phyloP scores from a whole-genome alignment of 768 basidiomycete species.

The Phylloporus sp. region DNA sequence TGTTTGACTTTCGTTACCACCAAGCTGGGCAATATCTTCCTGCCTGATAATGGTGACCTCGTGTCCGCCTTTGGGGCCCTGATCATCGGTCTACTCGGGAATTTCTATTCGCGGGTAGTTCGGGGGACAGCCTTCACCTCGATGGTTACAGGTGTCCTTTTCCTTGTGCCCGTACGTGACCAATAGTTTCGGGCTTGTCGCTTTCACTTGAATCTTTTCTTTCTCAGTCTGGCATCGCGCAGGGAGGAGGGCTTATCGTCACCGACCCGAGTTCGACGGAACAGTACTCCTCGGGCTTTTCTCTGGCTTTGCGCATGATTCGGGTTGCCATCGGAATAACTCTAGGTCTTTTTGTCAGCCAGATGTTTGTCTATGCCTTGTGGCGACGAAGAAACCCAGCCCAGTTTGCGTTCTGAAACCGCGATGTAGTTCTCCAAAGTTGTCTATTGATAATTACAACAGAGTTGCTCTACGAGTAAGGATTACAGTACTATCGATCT shows the following conservation, averaged over 20 bases:
- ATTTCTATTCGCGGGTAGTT: constrained; percentile 70
- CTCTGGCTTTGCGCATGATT: constrained; percentile 77
- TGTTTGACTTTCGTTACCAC: constrained; percentile 72
- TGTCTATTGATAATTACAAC: constrained; percentile 32
- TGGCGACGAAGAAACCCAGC: constrained; percentile 68
- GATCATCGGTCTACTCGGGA: constrained; percentile 73
- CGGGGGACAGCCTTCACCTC: constrained; percentile 83
- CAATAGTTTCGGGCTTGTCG: background rate
- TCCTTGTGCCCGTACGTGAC: constrained; percentile 74
- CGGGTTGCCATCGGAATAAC: constrained; percentile 82
- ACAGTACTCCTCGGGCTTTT: constrained; percentile 72
- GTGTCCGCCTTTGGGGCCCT: constrained; percentile 76
- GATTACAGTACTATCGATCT: constrained; percentile 24
- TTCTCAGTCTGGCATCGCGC: constrained; percentile 64
- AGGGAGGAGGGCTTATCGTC: constrained; percentile 60
- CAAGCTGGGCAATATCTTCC: constrained; percentile 50
- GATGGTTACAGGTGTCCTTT: constrained; percentile 92
- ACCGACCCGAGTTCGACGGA: constrained; percentile 47
- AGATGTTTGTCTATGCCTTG: constrained; percentile 69
- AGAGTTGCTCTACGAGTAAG: constrained; percentile 26
- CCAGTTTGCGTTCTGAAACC: constrained; percentile 66
- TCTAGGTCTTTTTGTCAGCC: constrained; percentile 77
- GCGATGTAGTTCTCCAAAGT: constrained; percentile 2
- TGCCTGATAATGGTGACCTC: constrained; percentile 67
- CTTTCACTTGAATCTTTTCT: constrained; percentile 22